phyloP scores from a whole-genome alignment of 768 basidiomycete species.

The Cubamyces sp. region DNA sequence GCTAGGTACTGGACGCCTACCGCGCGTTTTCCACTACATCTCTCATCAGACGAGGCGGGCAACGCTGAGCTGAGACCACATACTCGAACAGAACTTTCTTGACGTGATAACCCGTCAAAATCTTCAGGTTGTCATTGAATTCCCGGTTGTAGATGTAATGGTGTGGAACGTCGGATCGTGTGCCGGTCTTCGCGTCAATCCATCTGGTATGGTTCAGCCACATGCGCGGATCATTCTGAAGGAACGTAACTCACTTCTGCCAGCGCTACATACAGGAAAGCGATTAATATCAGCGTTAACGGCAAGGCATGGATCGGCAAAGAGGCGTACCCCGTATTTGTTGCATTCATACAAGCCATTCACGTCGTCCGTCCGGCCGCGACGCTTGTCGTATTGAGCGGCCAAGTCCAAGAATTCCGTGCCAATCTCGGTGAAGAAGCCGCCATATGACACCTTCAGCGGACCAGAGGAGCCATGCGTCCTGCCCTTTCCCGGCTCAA shows the following conservation, averaged over 20 bases:
- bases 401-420: slow-evolving; percentile 36
- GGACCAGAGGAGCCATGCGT: slow-evolving; percentile 55
- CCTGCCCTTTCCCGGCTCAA: slow-evolving; percentile 26
- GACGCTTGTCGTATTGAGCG: slow-evolving; percentile 27
- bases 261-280: slow-evolving; percentile 44
- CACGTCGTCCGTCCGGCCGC: slow-evolving; percentile 25
- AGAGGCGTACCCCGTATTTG: slow-evolving; percentile 31
- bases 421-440: slow-evolving; percentile 28
- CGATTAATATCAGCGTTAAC: not conserved
- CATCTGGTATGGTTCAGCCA: slow-evolving; percentile 46
- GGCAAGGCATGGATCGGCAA: not conserved
- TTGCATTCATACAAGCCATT: slow-evolving; percentile 33
- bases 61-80: not conserved
- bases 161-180: slow-evolving; percentile 60
- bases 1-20: slow-evolving; percentile 43
- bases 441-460: slow-evolving; percentile 40
- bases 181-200: slow-evolving; percentile 54
- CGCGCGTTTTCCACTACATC: slow-evolving; percentile 39
- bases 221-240: not conserved
- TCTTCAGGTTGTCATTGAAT: slow-evolving; percentile 31
- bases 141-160: slow-evolving; percentile 41
- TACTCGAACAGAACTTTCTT: slow-evolving; percentile 44
- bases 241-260: slow-evolving; percentile 47
- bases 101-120: slow-evolving; percentile 41
- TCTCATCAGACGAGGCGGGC: not conserved